A percentile compares a stretch with the other conserved stretches of the same genome.
Conservation (phyloP, 2,329 filamentous ascomycete genomes). For the Colletotrichum salicis region DNA sequence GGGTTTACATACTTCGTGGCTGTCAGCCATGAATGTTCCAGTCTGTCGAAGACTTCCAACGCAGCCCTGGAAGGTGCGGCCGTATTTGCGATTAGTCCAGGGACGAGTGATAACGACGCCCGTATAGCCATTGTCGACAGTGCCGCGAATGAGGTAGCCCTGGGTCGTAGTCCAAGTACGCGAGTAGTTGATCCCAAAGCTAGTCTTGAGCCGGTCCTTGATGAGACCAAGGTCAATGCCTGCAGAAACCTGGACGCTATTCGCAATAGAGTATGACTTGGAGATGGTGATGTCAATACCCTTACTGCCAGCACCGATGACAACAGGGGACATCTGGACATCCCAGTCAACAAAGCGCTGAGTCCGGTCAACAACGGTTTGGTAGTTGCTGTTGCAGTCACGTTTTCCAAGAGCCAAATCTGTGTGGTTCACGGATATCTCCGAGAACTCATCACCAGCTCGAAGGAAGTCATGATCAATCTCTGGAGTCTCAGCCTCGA, state of each 20-base stretch:
- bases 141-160: constrained; percentile 31
- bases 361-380: constrained; percentile 15
- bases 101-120: constrained; percentile 32
- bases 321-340: constrained; percentile 36
- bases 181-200: constrained; percentile 23
- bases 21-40: constrained; percentile 35
- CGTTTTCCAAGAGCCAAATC: constrained; percentile 5
- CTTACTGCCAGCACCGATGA: constrained; percentile 29
- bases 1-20: constrained; percentile 6
- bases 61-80: constrained; percentile 34
- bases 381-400: constrained; percentile 26
- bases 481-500: constrained; percentile 11
- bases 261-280: constrained; percentile 26
- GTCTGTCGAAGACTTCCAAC: constrained; percentile 27
- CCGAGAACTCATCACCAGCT: not conserved
- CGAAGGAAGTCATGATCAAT: constrained; percentile 21
- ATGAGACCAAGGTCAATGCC: constrained; percentile 17
- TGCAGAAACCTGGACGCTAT: constrained; percentile 7
- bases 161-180: constrained; percentile 29
- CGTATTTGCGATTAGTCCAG: constrained; percentile 33
- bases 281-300: constrained; percentile 31
- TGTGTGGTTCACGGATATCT: not conserved
- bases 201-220: constrained; percentile 19
- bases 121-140: constrained; percentile 20
- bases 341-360: constrained; percentile 36